Percentiles rank a stretch among this genome's conserved stretches.
Conservation (phyloP, 768 basidiomycete species). For the Suillus brevipes region DNA sequence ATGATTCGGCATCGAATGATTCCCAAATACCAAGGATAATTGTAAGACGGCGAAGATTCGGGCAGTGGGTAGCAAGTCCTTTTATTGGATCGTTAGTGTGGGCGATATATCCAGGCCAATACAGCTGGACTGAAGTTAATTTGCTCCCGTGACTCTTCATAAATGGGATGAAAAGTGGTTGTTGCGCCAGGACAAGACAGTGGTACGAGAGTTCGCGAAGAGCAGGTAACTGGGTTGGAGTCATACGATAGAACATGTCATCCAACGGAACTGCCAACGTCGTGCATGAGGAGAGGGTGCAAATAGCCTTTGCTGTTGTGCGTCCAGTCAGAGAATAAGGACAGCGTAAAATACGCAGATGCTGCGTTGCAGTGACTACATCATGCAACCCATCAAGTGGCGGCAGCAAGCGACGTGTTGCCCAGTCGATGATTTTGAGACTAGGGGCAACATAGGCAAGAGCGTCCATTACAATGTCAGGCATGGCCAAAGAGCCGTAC, state of each 20-base stretch:
- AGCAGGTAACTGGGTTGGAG: conserved; percentile 18
- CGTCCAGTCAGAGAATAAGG: not conserved
- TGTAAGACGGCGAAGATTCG: conserved; percentile 21
- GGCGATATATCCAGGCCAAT: not conserved
- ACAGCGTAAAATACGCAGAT: conserved; percentile 14
- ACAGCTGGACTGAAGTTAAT: not conserved
- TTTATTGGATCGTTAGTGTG: no score
- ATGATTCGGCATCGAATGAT: not conserved
- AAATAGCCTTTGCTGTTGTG: conserved; percentile 14
- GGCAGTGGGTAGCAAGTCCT: conserved; percentile 12
- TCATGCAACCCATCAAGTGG: not conserved
- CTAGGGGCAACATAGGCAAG: conserved; percentile 17
- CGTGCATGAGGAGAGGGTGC: conserved; percentile 13
- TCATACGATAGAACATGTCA: conserved; percentile 4
- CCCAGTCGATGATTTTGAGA: conserved; percentile 24
- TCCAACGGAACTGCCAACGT: not conserved
- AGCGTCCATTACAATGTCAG: conserved; percentile 15
- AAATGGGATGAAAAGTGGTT: not conserved
- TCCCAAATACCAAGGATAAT: conserved; percentile 7
- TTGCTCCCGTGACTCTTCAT: conserved; percentile 19
- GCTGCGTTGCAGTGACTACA: conserved; percentile 16
- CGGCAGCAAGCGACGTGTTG: not conserved
- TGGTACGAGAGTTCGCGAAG: conserved; percentile 1
- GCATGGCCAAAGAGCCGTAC: not conserved
- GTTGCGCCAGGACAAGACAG: not conserved